A percentile compares a stretch with the other conserved stretches of the same genome.
phyloP scores from a whole-genome alignment of 768 basidiomycete genomes.

The Rhizopogon vesiculosus region DNA sequence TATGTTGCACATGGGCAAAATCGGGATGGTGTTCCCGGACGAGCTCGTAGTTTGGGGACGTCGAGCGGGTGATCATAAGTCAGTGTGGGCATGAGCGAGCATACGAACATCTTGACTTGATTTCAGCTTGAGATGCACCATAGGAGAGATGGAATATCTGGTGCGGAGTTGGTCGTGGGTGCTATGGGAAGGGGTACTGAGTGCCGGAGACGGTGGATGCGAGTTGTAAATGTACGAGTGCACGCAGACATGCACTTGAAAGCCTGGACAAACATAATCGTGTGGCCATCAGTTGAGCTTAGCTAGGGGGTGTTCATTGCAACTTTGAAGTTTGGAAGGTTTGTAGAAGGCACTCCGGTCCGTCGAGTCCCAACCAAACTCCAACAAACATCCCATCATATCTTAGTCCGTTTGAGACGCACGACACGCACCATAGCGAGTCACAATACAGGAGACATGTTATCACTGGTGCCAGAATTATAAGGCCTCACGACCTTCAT shows the following conservation, averaged over 20 bases:
- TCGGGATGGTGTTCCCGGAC: constrained; percentile 74
- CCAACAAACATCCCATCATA: not conserved
- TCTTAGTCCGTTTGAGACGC: not conserved
- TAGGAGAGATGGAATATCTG: constrained; percentile 68
- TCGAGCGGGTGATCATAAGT: not conserved
- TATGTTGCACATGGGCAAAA: constrained; percentile 36
- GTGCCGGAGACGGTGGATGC: constrained; percentile 11
- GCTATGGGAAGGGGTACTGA: constrained; percentile 45
- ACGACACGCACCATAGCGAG: not conserved
- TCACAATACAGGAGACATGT: not conserved
- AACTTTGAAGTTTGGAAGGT: too few relatives aligned
- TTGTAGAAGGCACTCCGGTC: too few relatives aligned
- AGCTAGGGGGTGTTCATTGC: too few relatives aligned
- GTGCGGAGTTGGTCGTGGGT: constrained; percentile 55
- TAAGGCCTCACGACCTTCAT: too few relatives aligned
- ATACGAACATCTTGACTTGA: constrained; percentile 64
- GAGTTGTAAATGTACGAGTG: not conserved
- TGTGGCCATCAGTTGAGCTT: too few relatives aligned
- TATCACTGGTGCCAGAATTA: not conserved
- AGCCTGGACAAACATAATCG: too few relatives aligned
- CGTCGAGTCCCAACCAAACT: too few relatives aligned
- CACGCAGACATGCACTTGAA: too few relatives aligned
- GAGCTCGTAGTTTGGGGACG: constrained; percentile 60
- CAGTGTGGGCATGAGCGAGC: not conserved
- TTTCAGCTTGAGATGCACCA: constrained; percentile 51